A percentile compares a stretch with the other conserved stretches of the same genome.
Conservation (phyloP, 2,329 filamentous ascomycete genomes). For the Colletotrichum scovillei region DNA sequence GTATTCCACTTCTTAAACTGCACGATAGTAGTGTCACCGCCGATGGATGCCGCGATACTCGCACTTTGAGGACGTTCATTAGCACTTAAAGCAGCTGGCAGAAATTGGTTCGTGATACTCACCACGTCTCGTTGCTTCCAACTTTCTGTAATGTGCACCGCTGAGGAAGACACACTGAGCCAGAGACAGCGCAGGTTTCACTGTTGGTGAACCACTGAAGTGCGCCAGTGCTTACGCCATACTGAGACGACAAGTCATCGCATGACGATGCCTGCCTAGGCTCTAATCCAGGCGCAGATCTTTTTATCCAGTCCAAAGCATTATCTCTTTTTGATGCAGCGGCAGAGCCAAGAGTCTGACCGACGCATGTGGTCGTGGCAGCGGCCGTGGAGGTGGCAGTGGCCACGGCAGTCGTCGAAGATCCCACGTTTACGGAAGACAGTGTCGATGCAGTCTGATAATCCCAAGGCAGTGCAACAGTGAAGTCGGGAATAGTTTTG, state of each 20-base stretch:
- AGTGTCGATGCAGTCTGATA: neutral
- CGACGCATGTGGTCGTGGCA: neutral
- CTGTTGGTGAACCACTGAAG: slow-evolving; percentile 3
- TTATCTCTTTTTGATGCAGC: neutral
- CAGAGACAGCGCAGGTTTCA: neutral
- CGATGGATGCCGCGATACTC: neutral
- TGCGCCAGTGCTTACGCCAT: neutral
- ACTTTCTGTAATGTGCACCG: neutral
- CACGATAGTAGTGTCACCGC: neutral
- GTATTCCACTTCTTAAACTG: slow-evolving; percentile 5
- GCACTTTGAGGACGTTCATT: neutral
- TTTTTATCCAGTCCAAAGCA: neutral
- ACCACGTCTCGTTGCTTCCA: neutral
- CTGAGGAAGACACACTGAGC: neutral
- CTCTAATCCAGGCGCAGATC: neutral
- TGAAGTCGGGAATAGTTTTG: neutral
- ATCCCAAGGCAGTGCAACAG: neutral
- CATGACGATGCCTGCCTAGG: neutral
- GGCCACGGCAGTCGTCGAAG: neutral
- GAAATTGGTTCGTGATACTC: neutral
- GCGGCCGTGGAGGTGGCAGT: neutral
- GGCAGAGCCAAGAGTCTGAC: neutral
- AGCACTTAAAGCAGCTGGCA: neutral
- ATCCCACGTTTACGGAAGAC: neutral
- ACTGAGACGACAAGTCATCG: neutral